Percentiles rank a stretch among this genome's conserved stretches.
Evolutionary conservation across 352 stramenopile genomes (phyloP).

Genomic region (Phytopythium litorale): DNA sequence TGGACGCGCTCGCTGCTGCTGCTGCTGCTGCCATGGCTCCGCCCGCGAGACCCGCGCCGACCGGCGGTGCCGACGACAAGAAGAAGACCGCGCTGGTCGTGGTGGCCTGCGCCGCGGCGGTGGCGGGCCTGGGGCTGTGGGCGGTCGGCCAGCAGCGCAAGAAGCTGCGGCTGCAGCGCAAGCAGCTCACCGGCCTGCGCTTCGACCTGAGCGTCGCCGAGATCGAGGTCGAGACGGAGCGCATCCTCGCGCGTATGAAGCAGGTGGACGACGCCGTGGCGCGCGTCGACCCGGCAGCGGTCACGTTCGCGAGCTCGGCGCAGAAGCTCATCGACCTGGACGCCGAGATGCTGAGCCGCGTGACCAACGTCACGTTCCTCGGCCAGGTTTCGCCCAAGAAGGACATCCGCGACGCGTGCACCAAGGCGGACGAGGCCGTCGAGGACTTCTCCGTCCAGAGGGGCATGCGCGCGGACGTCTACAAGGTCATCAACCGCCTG

Average conservation of each 20-base stretch:
- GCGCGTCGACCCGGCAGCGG: constrained; percentile 22
- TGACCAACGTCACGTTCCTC: constrained; percentile 86
- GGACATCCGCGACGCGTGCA: constrained; percentile 74
- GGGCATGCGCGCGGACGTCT: constrained; percentile 83
- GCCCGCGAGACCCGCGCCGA: neutral
- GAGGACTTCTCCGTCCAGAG: constrained; percentile 69
- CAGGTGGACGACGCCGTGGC: constrained; percentile 71
- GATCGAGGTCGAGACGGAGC: constrained; percentile 64
- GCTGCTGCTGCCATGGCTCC: constrained; percentile 1
- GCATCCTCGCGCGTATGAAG: constrained; percentile 68
- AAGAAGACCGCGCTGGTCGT: constrained; percentile 62
- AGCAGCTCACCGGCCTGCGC: constrained; percentile 57
- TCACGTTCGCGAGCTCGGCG: constrained; percentile 69
- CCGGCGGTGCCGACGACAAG: constrained; percentile 31
- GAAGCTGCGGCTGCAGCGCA: constrained; percentile 31
- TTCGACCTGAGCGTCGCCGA: constrained; percentile 72
- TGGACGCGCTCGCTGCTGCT: neutral
- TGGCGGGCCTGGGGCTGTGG: constrained; percentile 51
- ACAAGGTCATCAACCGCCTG: constrained; percentile 64
- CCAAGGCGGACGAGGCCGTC: constrained; percentile 76
- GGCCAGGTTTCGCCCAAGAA: constrained; percentile 68
- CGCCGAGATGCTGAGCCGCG: constrained; percentile 77
- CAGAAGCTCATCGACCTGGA: constrained; percentile 80
- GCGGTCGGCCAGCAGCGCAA: constrained; percentile 43
- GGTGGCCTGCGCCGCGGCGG: constrained; percentile 34